Evolutionary conservation across 331 rosid species (phyloP).

Genomic region (Saraca asoca): DNA sequence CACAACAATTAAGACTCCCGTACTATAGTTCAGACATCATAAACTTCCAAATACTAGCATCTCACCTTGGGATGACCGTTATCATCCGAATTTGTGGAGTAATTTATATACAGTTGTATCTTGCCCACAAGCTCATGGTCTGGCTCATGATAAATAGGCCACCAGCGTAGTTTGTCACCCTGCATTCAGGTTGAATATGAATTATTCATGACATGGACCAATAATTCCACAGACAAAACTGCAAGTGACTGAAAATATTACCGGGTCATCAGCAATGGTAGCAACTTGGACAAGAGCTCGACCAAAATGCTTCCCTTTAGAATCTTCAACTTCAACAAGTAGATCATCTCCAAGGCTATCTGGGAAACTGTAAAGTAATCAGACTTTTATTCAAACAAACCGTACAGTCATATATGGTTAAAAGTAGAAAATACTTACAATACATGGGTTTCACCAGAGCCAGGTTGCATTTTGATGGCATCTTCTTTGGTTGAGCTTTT

Average conservation of each 20-base stretch:
- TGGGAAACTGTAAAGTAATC: constrained; percentile 90
- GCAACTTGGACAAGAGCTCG: constrained; percentile 84
- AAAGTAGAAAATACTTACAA: constrained; percentile 21
- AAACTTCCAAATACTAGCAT: constrained; percentile 8
- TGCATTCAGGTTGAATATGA: constrained; percentile 41
- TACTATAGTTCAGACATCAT: neutral
- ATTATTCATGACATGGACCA: constrained; percentile 15
- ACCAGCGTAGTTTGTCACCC: constrained; percentile 41
- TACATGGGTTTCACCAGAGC: constrained; percentile 34
- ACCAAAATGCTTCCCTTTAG: constrained; percentile 84
- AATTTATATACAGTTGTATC: constrained; percentile 35
- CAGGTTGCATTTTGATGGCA: constrained; percentile 38
- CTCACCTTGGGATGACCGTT: constrained; percentile 40
- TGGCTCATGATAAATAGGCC: constrained; percentile 38
- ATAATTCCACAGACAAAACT: neutral
- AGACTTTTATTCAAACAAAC: constrained; percentile 34
- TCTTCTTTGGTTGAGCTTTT: constrained; percentile 41
- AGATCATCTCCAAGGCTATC: constrained; percentile 91
- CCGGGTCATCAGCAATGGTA: constrained; percentile 78
- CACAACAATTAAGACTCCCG: constrained; percentile 5
- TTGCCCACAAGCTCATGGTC: constrained; percentile 37
- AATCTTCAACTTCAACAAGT: constrained; percentile 86
- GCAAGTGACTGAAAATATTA: constrained; percentile 42
- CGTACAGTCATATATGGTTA: neutral
- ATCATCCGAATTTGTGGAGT: constrained; percentile 30